A percentile compares a stretch with the other conserved stretches of the same genome.
These are phyloP conservation scores for Phytophthora multivora DNA, from an alignment of 352 stramenopile genomes.

Conservation along the genomic window DNA sequence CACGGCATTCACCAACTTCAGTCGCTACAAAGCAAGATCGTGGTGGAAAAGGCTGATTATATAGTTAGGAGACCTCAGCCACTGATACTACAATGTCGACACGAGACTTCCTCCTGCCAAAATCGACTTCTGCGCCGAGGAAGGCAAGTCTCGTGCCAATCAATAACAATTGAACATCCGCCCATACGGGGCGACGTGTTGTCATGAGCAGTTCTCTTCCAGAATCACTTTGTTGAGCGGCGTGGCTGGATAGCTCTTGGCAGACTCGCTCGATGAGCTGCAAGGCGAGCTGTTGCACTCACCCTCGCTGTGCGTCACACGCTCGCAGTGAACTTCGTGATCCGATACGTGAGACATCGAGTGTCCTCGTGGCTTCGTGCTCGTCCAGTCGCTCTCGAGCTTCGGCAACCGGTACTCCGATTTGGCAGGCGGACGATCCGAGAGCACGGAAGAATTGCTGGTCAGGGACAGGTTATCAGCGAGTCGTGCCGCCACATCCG, in stretches of 20 bases:
- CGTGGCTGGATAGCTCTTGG: slow-evolving; percentile 26
- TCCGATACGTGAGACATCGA: slow-evolving; percentile 52
- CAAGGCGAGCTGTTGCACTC: slow-evolving; percentile 51
- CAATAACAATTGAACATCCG: slow-evolving; percentile 30
- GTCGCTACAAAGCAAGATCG: too few species aligned
- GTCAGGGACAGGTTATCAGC: slow-evolving; percentile 36
- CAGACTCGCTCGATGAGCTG: slow-evolving; percentile 30
- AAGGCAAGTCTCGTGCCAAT: slow-evolving; percentile 11
- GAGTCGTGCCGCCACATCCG: slow-evolving; percentile 38
- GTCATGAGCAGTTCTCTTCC: slow-evolving; percentile 37
- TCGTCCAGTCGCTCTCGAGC: slow-evolving; percentile 42
- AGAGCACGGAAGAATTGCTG: slow-evolving; percentile 24
- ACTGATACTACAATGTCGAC: slow-evolving; percentile 18
- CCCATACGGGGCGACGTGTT: slow-evolving; percentile 19
- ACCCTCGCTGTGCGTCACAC: slow-evolving; percentile 46
- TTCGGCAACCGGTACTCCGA: slow-evolving; percentile 38
- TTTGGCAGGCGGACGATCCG: slow-evolving; percentile 9
- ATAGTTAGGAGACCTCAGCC: slow-evolving; percentile 22
- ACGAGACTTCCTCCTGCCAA: slow-evolving; percentile 9
- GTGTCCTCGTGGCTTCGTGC: slow-evolving; percentile 46
- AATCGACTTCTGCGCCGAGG: slow-evolving; percentile 8
- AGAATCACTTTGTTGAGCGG: slow-evolving; percentile 29
- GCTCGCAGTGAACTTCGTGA: slow-evolving; percentile 31
- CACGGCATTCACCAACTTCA: too few species aligned
- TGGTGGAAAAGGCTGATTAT: slow-evolving; percentile 20